These are phyloP conservation scores for Rugosomyces carneus DNA, from an alignment of 1,284 basidiomycete species.

Conservation along the genomic window DNA sequence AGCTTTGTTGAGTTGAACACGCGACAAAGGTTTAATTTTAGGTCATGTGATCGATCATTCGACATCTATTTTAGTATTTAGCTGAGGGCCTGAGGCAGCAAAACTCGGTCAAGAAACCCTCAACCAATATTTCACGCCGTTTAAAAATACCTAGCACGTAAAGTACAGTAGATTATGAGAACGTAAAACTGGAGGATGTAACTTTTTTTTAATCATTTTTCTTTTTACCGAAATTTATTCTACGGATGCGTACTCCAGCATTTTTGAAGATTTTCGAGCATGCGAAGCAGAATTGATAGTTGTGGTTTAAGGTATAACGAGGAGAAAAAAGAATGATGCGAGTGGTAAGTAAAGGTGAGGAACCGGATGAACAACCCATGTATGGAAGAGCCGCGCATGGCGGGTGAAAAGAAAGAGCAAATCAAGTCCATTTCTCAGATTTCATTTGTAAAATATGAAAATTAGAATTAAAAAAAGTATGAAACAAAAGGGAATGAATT, in stretches of 20 bases:
- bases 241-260: not conserved
- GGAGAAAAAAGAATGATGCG: not conserved
- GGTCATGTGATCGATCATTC: conserved; percentile 5
- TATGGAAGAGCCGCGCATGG: not conserved
- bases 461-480: not conserved
- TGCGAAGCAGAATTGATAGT: conserved; percentile 2
- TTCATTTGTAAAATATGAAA: conserved; percentile 5
- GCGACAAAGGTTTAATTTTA: not conserved
- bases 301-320: conserved; percentile 13
- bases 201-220: no score
- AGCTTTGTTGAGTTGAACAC: conserved; percentile 6
- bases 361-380: not conserved
- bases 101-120: no score
- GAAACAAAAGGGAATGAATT: not conserved
- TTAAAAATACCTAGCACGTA: no score
- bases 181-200: no score
- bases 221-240: not conserved
- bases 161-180: no score
- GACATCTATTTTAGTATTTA: no score
- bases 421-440: conserved; percentile 11
- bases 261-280: not conserved
- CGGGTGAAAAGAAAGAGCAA: no score
- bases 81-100: no score
- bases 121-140: no score
- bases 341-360: conserved; percentile 6